phyloP scores from a whole-genome alignment of 768 basidiomycete species.

The Lentinula sp. region DNA sequence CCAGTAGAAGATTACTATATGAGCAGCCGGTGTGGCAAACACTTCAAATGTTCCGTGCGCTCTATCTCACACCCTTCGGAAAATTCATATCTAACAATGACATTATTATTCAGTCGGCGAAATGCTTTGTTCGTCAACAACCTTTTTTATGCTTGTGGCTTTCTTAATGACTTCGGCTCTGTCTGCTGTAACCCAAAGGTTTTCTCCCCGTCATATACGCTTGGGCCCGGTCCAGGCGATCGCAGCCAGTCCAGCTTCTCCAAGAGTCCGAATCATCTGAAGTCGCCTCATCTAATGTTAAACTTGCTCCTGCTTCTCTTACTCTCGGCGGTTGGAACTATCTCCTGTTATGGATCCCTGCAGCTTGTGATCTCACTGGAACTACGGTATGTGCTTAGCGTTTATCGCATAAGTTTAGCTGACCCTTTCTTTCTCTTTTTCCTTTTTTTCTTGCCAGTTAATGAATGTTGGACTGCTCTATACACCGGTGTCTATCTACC shows the following conservation, averaged over 20 bases:
- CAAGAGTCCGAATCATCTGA: conserved; percentile 39
- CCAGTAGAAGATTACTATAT: conserved; percentile 61
- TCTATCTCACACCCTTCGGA: conserved; percentile 14
- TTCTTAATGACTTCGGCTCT: conserved; percentile 13
- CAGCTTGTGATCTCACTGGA: conserved; percentile 83
- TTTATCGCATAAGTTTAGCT: neutral
- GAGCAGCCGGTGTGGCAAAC: conserved; percentile 96
- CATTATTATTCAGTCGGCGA: conserved; percentile 68
- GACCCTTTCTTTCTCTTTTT: neutral
- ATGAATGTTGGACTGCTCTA: conserved; percentile 97
- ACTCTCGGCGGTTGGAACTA: conserved; percentile 62
- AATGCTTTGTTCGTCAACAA: conserved; percentile 70
- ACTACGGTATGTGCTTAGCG: conserved; percentile 60
- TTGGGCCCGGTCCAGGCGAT: conserved; percentile 44
- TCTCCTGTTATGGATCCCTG: conserved; percentile 82
- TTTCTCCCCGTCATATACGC: conserved; percentile 80
- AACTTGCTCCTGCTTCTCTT: conserved; percentile 24
- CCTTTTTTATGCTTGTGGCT: conserved; percentile 3
- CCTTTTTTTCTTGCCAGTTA: conserved; percentile 31
- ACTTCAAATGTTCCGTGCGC: conserved; percentile 83
- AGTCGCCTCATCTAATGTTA: conserved; percentile 17
- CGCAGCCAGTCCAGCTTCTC: conserved; percentile 49
- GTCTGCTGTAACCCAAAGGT: conserved; percentile 37
- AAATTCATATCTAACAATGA: neutral
- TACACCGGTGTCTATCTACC: conserved; percentile 95